Conservation (phyloP, 2,329 filamentous ascomycete genomes). For the Macrophomina phaseolina region DNA sequence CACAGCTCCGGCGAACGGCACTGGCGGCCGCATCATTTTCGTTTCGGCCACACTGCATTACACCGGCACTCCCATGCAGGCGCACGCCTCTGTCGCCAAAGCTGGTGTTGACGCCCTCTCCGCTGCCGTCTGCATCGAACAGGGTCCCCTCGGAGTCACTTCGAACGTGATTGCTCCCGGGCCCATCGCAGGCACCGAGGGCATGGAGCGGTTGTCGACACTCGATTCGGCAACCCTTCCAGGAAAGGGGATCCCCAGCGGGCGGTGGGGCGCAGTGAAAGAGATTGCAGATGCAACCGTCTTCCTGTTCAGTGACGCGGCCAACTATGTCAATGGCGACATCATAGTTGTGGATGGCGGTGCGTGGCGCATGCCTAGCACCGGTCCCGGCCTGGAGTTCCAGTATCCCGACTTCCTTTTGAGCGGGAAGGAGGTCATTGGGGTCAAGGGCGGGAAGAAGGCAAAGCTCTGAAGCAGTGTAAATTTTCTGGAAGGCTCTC, state of each 20-base stretch:
- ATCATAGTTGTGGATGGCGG: slow-evolving; percentile 70
- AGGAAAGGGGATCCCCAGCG: slow-evolving; percentile 65
- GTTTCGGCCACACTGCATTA: slow-evolving; percentile 93
- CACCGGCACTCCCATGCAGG: slow-evolving; percentile 81
- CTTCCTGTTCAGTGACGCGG: slow-evolving; percentile 84
- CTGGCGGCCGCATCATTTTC: slow-evolving; percentile 85
- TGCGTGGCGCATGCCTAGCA: slow-evolving; percentile 53
- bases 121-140: slow-evolving; percentile 81
- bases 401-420: slow-evolving; percentile 66
- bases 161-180: slow-evolving; percentile 90
- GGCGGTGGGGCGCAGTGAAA: slow-evolving; percentile 77
- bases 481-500: neutral
- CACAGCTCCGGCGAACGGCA: slow-evolving; percentile 51
- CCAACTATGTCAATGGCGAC: slow-evolving; percentile 84
- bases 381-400: slow-evolving; percentile 45
- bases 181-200: slow-evolving; percentile 82
- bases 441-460: slow-evolving; percentile 64
- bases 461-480: slow-evolving; percentile 56
- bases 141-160: slow-evolving; percentile 83
- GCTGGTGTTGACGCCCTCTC: slow-evolving; percentile 87
- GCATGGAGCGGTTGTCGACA: slow-evolving; percentile 52
- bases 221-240: slow-evolving; percentile 38
- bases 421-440: slow-evolving; percentile 58
- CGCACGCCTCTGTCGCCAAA: slow-evolving; percentile 91
- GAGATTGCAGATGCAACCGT: slow-evolving; percentile 94